Conservation (phyloP, 2,329 filamentous ascomycete species). For the Chlorencoelia australis region DNA sequence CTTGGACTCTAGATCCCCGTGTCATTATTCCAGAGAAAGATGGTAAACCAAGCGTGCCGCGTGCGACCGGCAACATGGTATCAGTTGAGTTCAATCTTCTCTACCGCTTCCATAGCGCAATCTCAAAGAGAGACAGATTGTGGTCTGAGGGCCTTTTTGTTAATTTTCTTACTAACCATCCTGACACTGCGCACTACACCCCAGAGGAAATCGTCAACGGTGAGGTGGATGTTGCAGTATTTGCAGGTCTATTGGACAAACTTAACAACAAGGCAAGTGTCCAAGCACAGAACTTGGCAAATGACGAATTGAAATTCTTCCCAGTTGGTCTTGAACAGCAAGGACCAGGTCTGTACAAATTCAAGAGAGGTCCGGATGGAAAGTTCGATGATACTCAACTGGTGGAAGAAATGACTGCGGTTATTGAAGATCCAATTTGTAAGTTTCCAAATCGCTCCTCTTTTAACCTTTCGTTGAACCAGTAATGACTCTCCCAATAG, state of each 20-base stretch:
- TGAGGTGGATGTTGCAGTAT: neutral
- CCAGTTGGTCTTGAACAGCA: neutral
- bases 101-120: slow-evolving; percentile 42
- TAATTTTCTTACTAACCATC: neutral
- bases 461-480: no score
- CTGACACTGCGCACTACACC: neutral
- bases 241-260: neutral
- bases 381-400: neutral
- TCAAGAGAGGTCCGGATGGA: neutral
- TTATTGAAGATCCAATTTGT: neutral
- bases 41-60: slow-evolving; percentile 37
- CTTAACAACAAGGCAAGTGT: neutral
- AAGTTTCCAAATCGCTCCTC: no score
- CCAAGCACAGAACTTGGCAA: neutral
- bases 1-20: slow-evolving; percentile 60
- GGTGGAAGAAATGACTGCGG: neutral
- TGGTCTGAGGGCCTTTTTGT: neutral
- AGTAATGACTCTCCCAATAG: neutral
- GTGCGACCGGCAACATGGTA: slow-evolving; percentile 71
- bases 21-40: slow-evolving; percentile 41
- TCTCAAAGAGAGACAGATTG: neutral
- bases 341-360: neutral
- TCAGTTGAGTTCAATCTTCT: slow-evolving; percentile 81
- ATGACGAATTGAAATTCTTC: neutral
- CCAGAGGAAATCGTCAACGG: neutral